These are phyloP conservation scores for Heritiera fomes DNA, from an alignment of 345 rosid species.

Conservation along the genomic window DNA sequence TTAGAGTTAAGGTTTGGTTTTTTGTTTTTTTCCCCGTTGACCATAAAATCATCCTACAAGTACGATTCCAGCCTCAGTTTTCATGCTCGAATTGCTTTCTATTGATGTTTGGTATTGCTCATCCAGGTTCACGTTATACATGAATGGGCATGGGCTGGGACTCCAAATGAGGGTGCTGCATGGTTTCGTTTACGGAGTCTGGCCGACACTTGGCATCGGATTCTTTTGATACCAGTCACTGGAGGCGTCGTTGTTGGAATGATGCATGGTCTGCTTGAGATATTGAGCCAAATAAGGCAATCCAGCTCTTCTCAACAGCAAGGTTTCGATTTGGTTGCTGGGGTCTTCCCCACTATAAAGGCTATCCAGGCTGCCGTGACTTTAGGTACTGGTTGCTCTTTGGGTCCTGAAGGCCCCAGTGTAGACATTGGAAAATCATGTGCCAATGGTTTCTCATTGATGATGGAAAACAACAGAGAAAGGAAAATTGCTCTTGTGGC, in stretches of 20 bases:
- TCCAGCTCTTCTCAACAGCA: slow-evolving; percentile 64
- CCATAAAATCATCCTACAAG: background rate
- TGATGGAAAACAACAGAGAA: slow-evolving; percentile 98
- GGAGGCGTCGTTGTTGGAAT: slow-evolving; percentile 96
- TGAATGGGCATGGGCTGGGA: slow-evolving; percentile 99
- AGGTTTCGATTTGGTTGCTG: slow-evolving; percentile 82
- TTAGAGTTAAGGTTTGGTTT: too few relatives aligned
- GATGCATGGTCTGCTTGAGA: slow-evolving; percentile 97
- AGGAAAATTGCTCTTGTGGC: slow-evolving; percentile 92
- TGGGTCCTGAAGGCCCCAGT: slow-evolving; percentile 98
- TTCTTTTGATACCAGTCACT: slow-evolving; percentile 86
- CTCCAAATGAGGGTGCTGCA: slow-evolving; percentile 96
- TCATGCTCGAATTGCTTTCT: background rate
- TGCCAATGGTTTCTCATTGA: slow-evolving; percentile 82
- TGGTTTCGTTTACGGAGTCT: slow-evolving; percentile 90
- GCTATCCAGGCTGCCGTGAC: slow-evolving; percentile 97
- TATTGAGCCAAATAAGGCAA: slow-evolving; percentile 82
- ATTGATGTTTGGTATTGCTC: slow-evolving; percentile 8
- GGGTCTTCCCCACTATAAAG: slow-evolving; percentile 77
- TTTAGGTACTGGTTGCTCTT: slow-evolving; percentile 92
- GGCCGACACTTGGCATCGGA: slow-evolving; percentile 94
- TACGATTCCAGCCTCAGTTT: background rate
- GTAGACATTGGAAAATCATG: slow-evolving; percentile 98
- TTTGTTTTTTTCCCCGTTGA: background rate
- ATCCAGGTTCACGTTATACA: slow-evolving; percentile 85